These are phyloP conservation scores for Nemania abortiva DNA, from an alignment of 2,329 filamentous ascomycete species.

Conservation along the genomic window DNA sequence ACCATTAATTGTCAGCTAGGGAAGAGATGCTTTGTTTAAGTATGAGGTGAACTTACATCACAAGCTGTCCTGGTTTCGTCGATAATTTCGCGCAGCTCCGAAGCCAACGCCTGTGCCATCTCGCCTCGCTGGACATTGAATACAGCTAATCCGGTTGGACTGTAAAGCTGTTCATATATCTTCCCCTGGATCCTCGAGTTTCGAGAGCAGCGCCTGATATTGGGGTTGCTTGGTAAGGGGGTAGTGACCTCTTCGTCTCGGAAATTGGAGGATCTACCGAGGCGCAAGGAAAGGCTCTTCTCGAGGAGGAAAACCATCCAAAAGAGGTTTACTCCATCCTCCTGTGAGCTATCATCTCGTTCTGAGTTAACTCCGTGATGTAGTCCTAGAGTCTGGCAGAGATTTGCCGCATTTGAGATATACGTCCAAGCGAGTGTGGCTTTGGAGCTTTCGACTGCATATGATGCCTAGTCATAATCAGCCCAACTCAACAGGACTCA, in stretches of 20 bases:
- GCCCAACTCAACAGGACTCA: not conserved
- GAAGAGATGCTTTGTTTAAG: not conserved
- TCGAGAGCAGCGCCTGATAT: constrained; percentile 40
- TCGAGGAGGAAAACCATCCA: constrained; percentile 55
- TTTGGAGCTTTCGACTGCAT: constrained; percentile 52
- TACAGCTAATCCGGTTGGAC: constrained; percentile 41
- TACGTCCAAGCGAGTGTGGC: constrained; percentile 52
- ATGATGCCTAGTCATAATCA: constrained; percentile 47
- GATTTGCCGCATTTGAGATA: constrained; percentile 53
- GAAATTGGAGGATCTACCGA: constrained; percentile 52
- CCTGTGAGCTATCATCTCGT: constrained; percentile 22
- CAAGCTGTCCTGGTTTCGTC: constrained; percentile 24
- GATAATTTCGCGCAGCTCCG: constrained; percentile 43
- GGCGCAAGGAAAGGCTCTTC: constrained; percentile 53
- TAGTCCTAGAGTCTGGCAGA: constrained; percentile 53
- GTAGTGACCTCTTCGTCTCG: constrained; percentile 51
- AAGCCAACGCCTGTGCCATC: constrained; percentile 39
- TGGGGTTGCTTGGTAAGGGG: constrained; percentile 34
- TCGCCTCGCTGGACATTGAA: constrained; percentile 37
- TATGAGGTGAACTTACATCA: constrained; percentile 3
- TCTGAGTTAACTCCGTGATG: constrained; percentile 41
- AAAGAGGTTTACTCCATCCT: constrained; percentile 48
- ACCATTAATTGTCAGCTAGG: not conserved
- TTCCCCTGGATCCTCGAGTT: constrained; percentile 49
- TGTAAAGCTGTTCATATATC: constrained; percentile 53